phyloP scores from a whole-genome alignment of 2,329 filamentous ascomycete genomes.

The Stagonosporopsis cucurbitacearum region DNA sequence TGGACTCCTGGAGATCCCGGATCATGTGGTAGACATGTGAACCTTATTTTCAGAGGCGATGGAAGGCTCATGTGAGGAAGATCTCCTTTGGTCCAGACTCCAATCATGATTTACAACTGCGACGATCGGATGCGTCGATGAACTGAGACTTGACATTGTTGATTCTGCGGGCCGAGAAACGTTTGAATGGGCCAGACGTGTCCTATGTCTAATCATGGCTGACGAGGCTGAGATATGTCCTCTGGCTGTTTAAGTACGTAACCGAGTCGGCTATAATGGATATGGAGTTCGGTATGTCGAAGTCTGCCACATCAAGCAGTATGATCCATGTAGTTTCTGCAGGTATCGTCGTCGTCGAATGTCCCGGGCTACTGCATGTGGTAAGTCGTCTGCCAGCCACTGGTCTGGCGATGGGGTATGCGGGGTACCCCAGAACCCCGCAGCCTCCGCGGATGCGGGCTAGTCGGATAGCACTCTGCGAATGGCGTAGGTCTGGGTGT shows the following conservation, averaged over 20 bases:
- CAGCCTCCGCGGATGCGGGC: constrained; percentile 21
- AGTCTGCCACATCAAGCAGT: constrained; percentile 1
- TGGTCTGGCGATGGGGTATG: constrained; percentile 11
- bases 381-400: constrained; percentile 15
- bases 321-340: neutral
- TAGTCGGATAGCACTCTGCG: constrained; percentile 23
- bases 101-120: neutral
- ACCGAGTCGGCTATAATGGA: constrained; percentile 13
- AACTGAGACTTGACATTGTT: constrained; percentile 7
- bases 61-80: neutral
- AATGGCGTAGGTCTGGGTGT: constrained; percentile 8
- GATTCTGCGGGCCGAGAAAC: neutral
- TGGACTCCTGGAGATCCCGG: neutral
- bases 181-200: constrained; percentile 1
- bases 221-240: constrained; percentile 3
- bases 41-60: neutral
- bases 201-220: constrained; percentile 3
- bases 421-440: constrained; percentile 33
- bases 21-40: neutral
- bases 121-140: neutral
- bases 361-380: constrained; percentile 16
- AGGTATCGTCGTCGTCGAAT: constrained; percentile 5
- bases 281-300: constrained; percentile 6
- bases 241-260: neutral
- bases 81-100: constrained; percentile 8